Base-by-base conservation (phyloP, 2,329 filamentous ascomycete genomes). In the Trichoderma afroharzianum region DNA sequence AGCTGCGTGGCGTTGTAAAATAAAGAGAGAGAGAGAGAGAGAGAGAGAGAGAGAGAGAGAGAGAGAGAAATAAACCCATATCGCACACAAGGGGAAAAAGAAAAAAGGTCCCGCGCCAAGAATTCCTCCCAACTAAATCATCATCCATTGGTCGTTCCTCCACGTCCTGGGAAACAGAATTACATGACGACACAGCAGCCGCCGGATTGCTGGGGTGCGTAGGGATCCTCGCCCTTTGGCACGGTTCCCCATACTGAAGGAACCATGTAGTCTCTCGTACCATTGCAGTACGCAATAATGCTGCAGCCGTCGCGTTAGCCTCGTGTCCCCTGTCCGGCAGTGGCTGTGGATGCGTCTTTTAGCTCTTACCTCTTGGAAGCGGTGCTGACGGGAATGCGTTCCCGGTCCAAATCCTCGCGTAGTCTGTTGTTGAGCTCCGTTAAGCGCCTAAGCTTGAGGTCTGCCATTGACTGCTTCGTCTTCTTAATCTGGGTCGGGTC, bases 391-490 rank as follows among this genome's bases (percentile, higher is more conserved):
- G 95, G 96, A 80, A 98, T 97, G 78, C 96, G 90, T 81, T 97
- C 94, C 81, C 96, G 90, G 79, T 98, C 96, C 75, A 99, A 87
- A 82, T 99, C 96, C 84, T 99, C 96, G 79, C 95, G 93, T 82
- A 99, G 86, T 78, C 96, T 92, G 83, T 94, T 94, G 88, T 98
- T 99, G 79, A 99, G 90, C 86, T 99, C 96, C 73, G 95, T 98
- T 83, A 99, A 88, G 75, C 96, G 92, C 79, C 96, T 92, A 79
- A 98, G 90, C 88, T 99, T 99, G 75, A 99, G 89, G 82, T 99
- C 96, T 77, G 95, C 95, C 93, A 99, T 98, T 81, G 94, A 97
- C 86, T 98, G 96, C 88, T 98, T 98, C 87, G 97, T 98, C 86
- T 95, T 97, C 88, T 89, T 90, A 78, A 90, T 88, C 81, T 91